phyloP scores from a whole-genome alignment of 2,329 filamentous ascomycete genomes.

The Sphaerulina musiva region DNA sequence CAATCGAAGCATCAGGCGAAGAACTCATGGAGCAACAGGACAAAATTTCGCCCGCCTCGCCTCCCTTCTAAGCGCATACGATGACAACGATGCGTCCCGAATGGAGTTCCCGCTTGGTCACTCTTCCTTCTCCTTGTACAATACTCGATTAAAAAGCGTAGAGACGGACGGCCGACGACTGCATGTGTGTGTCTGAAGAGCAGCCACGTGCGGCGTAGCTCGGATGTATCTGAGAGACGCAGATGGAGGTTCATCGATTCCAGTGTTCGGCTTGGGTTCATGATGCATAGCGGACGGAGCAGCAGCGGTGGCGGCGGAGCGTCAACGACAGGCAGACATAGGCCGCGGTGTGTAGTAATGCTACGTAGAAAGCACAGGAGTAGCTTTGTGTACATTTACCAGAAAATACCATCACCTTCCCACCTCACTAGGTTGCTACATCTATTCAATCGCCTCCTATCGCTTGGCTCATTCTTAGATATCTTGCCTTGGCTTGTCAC shows the following conservation, averaged over 20 bases:
- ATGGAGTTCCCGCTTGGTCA: slow-evolving; percentile 1
- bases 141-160: slow-evolving; percentile 12
- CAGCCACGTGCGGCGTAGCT: slow-evolving; percentile 8
- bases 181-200: slow-evolving; percentile 5
- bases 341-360: slow-evolving; percentile 2
- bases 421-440: neutral
- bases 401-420: neutral
- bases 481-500: too few species aligned
- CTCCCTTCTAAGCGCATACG: slow-evolving; percentile 28
- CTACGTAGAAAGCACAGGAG: slow-evolving; percentile 9
- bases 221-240: neutral
- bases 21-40: slow-evolving; percentile 78
- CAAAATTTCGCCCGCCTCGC: slow-evolving; percentile 42
- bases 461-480: too few species aligned
- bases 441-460: too few species aligned
- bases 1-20: slow-evolving; percentile 77
- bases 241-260: neutral
- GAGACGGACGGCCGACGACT: neutral
- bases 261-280: neutral
- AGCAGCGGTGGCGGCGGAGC: neutral
- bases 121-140: slow-evolving; percentile 23
- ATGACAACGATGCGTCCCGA: neutral
- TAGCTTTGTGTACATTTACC: slow-evolving; percentile 11
- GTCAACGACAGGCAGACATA: neutral
- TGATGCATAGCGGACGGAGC: neutral